phyloP scores from a whole-genome alignment of 495 filamentous ascomycete genomes.

The Penicillium pancosmium region DNA sequence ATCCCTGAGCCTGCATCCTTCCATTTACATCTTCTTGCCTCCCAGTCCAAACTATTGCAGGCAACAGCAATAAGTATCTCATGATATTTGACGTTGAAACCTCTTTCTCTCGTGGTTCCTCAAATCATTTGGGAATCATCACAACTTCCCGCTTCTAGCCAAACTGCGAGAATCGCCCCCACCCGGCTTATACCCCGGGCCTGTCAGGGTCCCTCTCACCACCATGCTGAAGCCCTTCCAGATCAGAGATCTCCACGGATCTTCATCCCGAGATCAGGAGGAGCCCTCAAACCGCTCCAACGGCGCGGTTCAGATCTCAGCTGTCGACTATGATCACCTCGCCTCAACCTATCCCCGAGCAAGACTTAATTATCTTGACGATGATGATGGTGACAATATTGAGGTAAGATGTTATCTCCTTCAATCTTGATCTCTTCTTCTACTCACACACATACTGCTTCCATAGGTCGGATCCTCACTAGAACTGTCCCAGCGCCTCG shows the following conservation, averaged over 20 bases:
- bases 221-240: conserved; percentile 49
- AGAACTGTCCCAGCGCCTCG: conserved; percentile 53
- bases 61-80: conserved; percentile 17
- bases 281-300: conserved; percentile 7
- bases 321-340: conserved; percentile 53
- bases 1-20: conserved; percentile 9
- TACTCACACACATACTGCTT: conserved; percentile 16
- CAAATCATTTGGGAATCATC: conserved; percentile 4
- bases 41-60: conserved; percentile 6
- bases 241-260: conserved; percentile 41
- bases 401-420: conserved; percentile 41
- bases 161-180: conserved; percentile 18
- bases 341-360: conserved; percentile 51
- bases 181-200: conserved; percentile 7
- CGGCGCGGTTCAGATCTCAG: conserved; percentile 43
- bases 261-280: conserved; percentile 16
- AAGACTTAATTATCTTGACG: conserved; percentile 55
- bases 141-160: conserved; percentile 3
- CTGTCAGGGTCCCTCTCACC: conserved; percentile 5
- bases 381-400: conserved; percentile 62
- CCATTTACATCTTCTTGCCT: neutral
- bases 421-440: neutral
- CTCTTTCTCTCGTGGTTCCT: neutral
- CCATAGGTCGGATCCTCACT: conserved; percentile 55
- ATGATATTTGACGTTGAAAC: conserved; percentile 12